Percentiles rank a stretch among this genome's conserved stretches.
Evolutionary conservation across 768 basidiomycete genomes (phyloP).

Genomic region (Mycena belliarum): DNA sequence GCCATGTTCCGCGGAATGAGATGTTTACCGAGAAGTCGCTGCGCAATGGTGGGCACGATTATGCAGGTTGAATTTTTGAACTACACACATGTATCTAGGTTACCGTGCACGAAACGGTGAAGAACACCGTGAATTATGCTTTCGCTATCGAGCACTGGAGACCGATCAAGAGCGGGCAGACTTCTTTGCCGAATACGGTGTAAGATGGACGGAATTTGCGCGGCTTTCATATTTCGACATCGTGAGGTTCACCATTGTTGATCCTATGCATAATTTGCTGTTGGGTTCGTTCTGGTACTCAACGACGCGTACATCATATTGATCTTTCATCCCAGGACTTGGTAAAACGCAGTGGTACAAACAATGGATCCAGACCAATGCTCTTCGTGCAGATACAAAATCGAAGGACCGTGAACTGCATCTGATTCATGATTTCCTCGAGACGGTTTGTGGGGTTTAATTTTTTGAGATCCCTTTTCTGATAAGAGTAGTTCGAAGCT

Average conservation of each 20-base stretch:
- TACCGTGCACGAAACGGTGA: background rate
- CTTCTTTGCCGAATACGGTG: background rate
- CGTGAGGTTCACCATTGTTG: background rate
- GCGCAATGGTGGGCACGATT: background rate
- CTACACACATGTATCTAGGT: too few relatives aligned
- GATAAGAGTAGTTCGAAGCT: conserved; percentile 22
- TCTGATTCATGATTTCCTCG: conserved; percentile 20
- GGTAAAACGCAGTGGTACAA: conserved; percentile 29
- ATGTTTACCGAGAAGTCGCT: background rate
- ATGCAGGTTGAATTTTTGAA: background rate
- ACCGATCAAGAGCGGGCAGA: background rate
- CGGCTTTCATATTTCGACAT: background rate
- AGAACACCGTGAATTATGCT: background rate
- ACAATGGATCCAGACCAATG: conserved; percentile 21
- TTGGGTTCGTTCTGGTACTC: background rate
- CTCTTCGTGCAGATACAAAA: conserved; percentile 15
- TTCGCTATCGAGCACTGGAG: background rate
- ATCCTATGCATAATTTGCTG: conserved; percentile 1
- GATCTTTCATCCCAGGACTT: conserved; percentile 15
- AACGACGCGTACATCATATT: too few relatives aligned
- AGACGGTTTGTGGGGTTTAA: conserved; percentile 3
- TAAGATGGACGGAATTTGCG: conserved; percentile 1
- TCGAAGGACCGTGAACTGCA: conserved; percentile 17
- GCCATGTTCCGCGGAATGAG: background rate
- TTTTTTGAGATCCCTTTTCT: background rate